A percentile compares a stretch with the other conserved stretches of the same genome.
phyloP scores from a whole-genome alignment of 345 rosid genomes.

The Populus euphratica region DNA sequence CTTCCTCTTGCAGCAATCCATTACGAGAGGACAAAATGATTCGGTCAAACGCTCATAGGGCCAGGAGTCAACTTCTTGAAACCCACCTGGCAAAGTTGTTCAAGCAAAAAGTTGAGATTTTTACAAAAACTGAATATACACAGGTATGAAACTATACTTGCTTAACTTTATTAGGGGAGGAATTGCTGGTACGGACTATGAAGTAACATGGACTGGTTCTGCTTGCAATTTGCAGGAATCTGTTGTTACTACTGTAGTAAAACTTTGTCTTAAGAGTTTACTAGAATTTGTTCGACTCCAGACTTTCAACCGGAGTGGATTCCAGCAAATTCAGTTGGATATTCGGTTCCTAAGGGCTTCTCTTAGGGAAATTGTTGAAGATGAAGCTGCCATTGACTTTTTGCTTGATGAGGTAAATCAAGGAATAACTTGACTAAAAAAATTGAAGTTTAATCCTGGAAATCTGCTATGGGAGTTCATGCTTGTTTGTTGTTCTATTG shows the following conservation, averaged over 20 bases:
- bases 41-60: slow-evolving; percentile 71
- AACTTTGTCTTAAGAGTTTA: slow-evolving; percentile 84
- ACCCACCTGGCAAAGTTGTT: slow-evolving; percentile 97
- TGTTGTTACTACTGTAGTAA: slow-evolving; percentile 61
- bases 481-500: neutral
- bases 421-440: neutral
- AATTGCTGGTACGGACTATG: slow-evolving; percentile 1
- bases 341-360: slow-evolving; percentile 81
- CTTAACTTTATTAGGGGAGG: slow-evolving; percentile 9
- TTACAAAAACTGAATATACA: slow-evolving; percentile 87
- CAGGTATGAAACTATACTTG: slow-evolving; percentile 50
- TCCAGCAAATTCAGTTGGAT: slow-evolving; percentile 97
- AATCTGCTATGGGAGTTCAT: neutral
- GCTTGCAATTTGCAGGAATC: slow-evolving; percentile 68
- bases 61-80: slow-evolving; percentile 94
- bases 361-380: slow-evolving; percentile 64
- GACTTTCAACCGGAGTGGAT: slow-evolving; percentile 91
- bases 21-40: slow-evolving; percentile 68
- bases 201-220: slow-evolving; percentile 14
- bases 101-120: slow-evolving; percentile 95
- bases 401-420: slow-evolving; percentile 84
- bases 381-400: slow-evolving; percentile 86
- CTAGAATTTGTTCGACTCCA: slow-evolving; percentile 92
- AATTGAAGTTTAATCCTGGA: neutral
- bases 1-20: slow-evolving; percentile 83